Conservation (phyloP, 352 stramenopile genomes). For the Pythium plurisporium region DNA sequence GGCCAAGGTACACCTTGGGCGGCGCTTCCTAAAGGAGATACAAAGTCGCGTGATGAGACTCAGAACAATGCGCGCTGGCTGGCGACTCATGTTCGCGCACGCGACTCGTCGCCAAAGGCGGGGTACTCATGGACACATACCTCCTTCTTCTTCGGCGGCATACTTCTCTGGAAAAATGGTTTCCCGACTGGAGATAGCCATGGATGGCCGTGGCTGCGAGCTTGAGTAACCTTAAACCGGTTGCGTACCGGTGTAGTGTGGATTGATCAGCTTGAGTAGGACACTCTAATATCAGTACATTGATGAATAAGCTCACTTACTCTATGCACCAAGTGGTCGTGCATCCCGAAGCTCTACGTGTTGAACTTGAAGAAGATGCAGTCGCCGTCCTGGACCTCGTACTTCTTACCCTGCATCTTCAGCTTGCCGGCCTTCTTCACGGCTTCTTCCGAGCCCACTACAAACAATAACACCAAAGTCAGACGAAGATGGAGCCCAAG, state of each 20-base stretch:
- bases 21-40: too few species aligned
- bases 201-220: constrained; percentile 10
- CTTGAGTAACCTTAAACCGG: constrained; percentile 7
- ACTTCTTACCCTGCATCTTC: constrained; percentile 90
- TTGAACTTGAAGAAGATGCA: constrained; percentile 93
- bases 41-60: too few species aligned
- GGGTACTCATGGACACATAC: constrained; percentile 1
- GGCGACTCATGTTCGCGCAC: too few species aligned
- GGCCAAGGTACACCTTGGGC: constrained; percentile 71
- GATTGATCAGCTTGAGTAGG: neutral
- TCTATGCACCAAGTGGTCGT: constrained; percentile 2
- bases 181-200: constrained; percentile 5
- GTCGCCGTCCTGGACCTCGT: constrained; percentile 86
- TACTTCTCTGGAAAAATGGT: constrained; percentile 6
- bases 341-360: constrained; percentile 80
- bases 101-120: too few species aligned
- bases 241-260: constrained; percentile 5
- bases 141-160: constrained; percentile 22
- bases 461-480: neutral
- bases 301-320: constrained; percentile 8
- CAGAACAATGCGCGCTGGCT: too few species aligned
- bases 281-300: constrained; percentile 8
- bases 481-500: neutral
- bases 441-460: constrained; percentile 79
- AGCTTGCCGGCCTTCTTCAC: constrained; percentile 89